A percentile compares a stretch with the other conserved stretches of the same genome.
Evolutionary conservation across 2,329 filamentous ascomycete genomes (phyloP).

Genomic region (Aspergillus bombycis): DNA sequence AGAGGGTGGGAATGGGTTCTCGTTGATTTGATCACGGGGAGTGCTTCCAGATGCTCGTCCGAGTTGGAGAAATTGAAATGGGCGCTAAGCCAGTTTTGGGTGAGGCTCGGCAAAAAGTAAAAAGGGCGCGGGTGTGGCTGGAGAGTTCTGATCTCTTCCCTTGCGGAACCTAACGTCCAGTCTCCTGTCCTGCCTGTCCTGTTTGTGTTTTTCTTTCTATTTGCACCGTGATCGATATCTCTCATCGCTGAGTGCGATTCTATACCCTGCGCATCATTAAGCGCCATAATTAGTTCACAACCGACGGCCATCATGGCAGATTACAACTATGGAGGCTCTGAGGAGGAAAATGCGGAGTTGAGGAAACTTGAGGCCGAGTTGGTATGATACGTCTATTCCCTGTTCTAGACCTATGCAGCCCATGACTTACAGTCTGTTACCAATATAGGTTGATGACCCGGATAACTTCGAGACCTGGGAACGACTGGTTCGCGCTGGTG

Average conservation of each 20-base stretch:
- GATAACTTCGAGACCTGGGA: constrained; percentile 97
- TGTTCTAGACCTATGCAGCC: not conserved
- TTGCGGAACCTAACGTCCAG: constrained; percentile 7
- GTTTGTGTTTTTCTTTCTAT: constrained; percentile 1
- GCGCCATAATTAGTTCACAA: not conserved
- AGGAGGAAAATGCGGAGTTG: constrained; percentile 82
- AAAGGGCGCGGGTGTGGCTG: constrained; percentile 17
- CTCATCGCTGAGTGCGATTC: constrained; percentile 1
- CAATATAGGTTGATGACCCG: constrained; percentile 64
- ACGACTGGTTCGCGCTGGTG: constrained; percentile 80
- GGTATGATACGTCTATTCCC: constrained; percentile 55
- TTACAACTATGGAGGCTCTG: constrained; percentile 71
- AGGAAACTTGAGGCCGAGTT: constrained; percentile 77
- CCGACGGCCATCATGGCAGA: constrained; percentile 62
- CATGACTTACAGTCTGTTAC: constrained; percentile 14
- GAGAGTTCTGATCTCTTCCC: constrained; percentile 5
- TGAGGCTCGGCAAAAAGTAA: constrained; percentile 21
- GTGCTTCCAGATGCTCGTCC: not conserved
- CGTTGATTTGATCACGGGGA: not conserved
- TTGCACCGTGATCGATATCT: not conserved
- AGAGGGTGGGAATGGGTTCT: not conserved
- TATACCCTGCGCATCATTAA: not conserved
- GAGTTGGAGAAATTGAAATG: constrained; percentile 19
- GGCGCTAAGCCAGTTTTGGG: constrained; percentile 27
- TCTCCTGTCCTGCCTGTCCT: constrained; percentile 2